phyloP scores from a whole-genome alignment of 2,329 filamentous ascomycete genomes.

The Monilinia fructicola region DNA sequence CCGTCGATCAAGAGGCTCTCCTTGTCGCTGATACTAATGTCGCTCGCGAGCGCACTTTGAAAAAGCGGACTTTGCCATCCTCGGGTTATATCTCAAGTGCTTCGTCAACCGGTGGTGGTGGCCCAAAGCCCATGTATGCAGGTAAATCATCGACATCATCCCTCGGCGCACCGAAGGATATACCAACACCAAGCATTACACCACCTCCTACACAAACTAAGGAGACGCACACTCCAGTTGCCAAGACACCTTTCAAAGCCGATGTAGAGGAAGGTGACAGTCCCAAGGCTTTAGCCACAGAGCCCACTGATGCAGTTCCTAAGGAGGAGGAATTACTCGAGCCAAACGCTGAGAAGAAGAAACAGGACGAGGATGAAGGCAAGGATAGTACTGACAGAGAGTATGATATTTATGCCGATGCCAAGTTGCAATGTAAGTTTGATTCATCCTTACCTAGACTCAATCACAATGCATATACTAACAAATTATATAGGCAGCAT shows the following conservation, averaged over 20 bases:
- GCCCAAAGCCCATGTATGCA: constrained; percentile 67
- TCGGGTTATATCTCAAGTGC: constrained; percentile 44
- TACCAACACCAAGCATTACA: constrained; percentile 68
- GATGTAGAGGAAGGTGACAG: constrained; percentile 75
- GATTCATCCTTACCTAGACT: constrained; percentile 2
- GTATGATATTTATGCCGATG: constrained; percentile 92
- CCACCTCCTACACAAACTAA: constrained; percentile 48
- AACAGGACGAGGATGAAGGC: constrained; percentile 72
- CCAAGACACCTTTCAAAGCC: constrained; percentile 71
- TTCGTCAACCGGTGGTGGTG: constrained; percentile 53
- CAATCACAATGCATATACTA: constrained; percentile 39
- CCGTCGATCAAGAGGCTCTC: constrained; percentile 93
- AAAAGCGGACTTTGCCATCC: constrained; percentile 67
- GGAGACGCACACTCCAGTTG: constrained; percentile 46
- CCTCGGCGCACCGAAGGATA: constrained; percentile 52
- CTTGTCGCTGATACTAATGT: constrained; percentile 82
- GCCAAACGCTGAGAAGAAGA: constrained; percentile 52
- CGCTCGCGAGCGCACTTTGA: constrained; percentile 59
- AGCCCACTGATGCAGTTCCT: constrained; percentile 59
- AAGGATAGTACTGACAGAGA: constrained; percentile 71
- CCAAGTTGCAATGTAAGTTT: constrained; percentile 78
- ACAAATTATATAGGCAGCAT: constrained; percentile 67
- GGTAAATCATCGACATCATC: constrained; percentile 45
- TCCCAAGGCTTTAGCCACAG: constrained; percentile 73
- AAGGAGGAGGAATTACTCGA: constrained; percentile 66